These are phyloP conservation scores for Podospora sp. DNA, from an alignment of 495 filamentous ascomycete genomes.

Conservation along the genomic window DNA sequence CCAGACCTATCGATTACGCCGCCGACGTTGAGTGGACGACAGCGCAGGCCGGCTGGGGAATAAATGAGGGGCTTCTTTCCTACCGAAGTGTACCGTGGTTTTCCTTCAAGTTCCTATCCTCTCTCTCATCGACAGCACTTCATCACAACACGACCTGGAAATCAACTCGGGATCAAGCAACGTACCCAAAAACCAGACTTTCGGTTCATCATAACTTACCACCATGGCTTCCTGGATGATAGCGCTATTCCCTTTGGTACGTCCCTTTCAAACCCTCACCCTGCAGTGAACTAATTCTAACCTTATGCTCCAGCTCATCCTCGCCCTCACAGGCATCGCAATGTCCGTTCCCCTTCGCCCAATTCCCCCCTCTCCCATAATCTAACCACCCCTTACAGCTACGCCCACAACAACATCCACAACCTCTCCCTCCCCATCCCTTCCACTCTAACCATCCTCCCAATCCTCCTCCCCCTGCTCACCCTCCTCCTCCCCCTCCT, in stretches of 20 bases:
- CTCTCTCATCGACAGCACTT: neutral
- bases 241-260: neutral
- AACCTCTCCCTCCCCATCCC: constrained; percentile 56
- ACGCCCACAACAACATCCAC: constrained; percentile 50
- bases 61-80: neutral
- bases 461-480: constrained; percentile 55
- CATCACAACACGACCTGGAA: no score
- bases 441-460: constrained; percentile 47
- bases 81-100: neutral
- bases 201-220: neutral
- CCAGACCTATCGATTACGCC: neutral
- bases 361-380: neutral
- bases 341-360: constrained; percentile 26
- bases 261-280: neutral
- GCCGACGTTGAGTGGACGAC: neutral
- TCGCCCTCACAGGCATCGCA: constrained; percentile 34
- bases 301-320: constrained; percentile 20
- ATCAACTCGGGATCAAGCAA: no score
- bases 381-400: constrained; percentile 38
- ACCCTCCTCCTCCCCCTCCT: constrained; percentile 44
- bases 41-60: neutral
- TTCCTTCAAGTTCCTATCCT: neutral
- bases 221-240: constrained; percentile 13
- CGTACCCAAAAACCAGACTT: no score
- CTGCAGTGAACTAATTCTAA: neutral